phyloP scores from a whole-genome alignment of 352 stramenopile species.

The Pythium phragmitis region DNA sequence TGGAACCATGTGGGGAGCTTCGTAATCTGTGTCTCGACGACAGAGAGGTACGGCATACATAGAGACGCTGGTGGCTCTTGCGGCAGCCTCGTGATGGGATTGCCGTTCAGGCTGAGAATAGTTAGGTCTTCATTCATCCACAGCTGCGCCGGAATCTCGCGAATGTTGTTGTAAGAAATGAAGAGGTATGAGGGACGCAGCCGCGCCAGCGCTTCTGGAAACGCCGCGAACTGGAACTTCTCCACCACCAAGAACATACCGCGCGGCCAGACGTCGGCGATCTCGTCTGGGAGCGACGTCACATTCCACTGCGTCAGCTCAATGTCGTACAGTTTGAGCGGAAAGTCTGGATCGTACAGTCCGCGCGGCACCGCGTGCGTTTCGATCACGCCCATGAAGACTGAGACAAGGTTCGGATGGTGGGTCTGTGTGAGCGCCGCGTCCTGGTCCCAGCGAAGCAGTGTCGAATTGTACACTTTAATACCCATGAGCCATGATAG shows the following conservation, averaged over 20 bases:
- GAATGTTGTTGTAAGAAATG: slow-evolving; percentile 24
- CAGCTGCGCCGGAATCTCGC: slow-evolving; percentile 1
- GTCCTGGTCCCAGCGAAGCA: slow-evolving; percentile 19
- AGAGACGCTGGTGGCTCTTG: not conserved
- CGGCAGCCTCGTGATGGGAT: slow-evolving; percentile 11
- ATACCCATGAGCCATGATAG: slow-evolving; percentile 19
- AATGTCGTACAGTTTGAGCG: slow-evolving; percentile 12
- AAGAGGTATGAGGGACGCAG: slow-evolving; percentile 14
- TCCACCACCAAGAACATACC: slow-evolving; percentile 25
- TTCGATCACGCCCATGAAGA: slow-evolving; percentile 17
- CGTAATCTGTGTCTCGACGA: slow-evolving; percentile 1
- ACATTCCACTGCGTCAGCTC: slow-evolving; percentile 19
- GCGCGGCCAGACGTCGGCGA: slow-evolving; percentile 8
- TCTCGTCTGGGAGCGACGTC: slow-evolving; percentile 12
- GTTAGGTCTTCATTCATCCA: slow-evolving; percentile 16
- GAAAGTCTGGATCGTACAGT: slow-evolving; percentile 18
- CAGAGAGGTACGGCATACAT: not conserved
- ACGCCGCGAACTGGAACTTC: slow-evolving; percentile 8
- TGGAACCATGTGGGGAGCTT: slow-evolving; percentile 6
- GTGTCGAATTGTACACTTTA: slow-evolving; percentile 31
- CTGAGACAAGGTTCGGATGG: slow-evolving; percentile 16
- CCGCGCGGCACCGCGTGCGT: slow-evolving; percentile 11
- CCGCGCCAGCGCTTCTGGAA: not conserved
- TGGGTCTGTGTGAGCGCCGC: slow-evolving; percentile 20
- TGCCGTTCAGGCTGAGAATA: slow-evolving; percentile 13